Base-by-base conservation (phyloP, 2,329 filamentous ascomycete species). In the Nannizziopsis arthrosporioides region DNA sequence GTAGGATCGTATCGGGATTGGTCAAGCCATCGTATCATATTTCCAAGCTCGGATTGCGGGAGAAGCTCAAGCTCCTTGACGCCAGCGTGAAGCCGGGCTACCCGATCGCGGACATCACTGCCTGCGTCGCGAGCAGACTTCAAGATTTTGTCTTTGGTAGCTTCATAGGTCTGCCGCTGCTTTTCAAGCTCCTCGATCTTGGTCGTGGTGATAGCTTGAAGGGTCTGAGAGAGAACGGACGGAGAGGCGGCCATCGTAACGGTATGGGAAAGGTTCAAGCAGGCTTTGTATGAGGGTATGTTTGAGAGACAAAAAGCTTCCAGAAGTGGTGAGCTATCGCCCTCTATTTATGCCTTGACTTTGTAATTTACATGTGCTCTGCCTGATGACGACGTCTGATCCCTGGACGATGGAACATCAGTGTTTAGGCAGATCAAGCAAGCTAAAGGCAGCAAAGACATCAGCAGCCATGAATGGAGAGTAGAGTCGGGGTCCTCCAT, bases 1-100 rank as follows among this genome's bases (percentile, higher is more conserved):
- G 65, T 63, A 8, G 62, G 55, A 54, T 68, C 65, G 44, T 67
- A 68, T 5, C 51, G 54, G 1, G 63, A 64, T 49, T 68, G 65
- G 14, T 62, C 51, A 2, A 68, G 52, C 60, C 61, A 66, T 30
- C 57, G 56, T 15, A 61, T 50, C n/a, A 68, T 60, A 46, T 66
- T 66, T 1, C 18, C 36, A 31, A 66, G 39, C 0, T 48, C 44
- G 1, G 12, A 7, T n/a, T 56, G 52, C 3, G 37, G 32, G 5
- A 49, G 22, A 1, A 52, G 49, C 6, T 48, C 43, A 12, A 61
- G 49, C 1, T 52, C 40, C n/a, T 54, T 54, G 2, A 47, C 51
- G 31, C 52, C 50, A 17, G 40, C 42, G 15, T 47, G 44, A n/a
- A 54, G 46, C 14, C 18, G 34, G 14, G 12, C 8, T 37, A 54